Evolutionary conservation across 495 filamentous ascomycete genomes (phyloP).

Genomic region (Aspergillus sclerotiicarbonarius): DNA sequence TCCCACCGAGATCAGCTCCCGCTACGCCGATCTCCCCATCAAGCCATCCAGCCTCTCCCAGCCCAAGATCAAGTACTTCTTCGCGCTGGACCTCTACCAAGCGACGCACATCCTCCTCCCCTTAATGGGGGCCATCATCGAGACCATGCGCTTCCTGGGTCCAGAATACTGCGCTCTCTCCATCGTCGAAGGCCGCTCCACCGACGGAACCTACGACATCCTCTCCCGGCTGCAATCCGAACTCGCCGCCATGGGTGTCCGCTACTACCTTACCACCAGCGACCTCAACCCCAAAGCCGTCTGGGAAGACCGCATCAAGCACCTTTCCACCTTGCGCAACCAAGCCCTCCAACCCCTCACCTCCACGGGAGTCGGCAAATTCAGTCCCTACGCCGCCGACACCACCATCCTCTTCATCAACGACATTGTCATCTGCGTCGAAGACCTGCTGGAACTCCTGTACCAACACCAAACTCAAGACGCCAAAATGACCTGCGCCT

Average conservation of each 20-base stretch:
- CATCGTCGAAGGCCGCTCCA: conserved; percentile 48
- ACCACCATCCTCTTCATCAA: conserved; percentile 50
- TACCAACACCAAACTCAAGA: conserved; percentile 40
- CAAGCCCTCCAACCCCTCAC: conserved; percentile 40
- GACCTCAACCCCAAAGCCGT: conserved; percentile 30
- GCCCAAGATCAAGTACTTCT: conserved; percentile 38
- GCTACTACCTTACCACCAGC: conserved; percentile 37
- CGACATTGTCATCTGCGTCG: conserved; percentile 47
- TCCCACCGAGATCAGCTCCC: conserved; percentile 10
- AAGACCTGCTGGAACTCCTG: conserved; percentile 53
- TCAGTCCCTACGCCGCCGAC: conserved; percentile 20
- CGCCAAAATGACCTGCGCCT: conserved; percentile 53
- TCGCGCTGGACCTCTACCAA: conserved; percentile 49
- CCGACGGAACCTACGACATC: conserved; percentile 51
- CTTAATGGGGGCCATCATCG: conserved; percentile 43
- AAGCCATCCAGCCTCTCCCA: not conserved
- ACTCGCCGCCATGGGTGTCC: conserved; percentile 31
- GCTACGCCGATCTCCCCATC: conserved; percentile 26
- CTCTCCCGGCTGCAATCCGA: conserved; percentile 30
- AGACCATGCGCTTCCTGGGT: conserved; percentile 47
- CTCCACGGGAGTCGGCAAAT: conserved; percentile 8
- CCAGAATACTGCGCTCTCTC: conserved; percentile 48
- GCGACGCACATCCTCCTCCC: conserved; percentile 41
- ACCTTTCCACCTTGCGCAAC: conserved; percentile 46
- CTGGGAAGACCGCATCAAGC: conserved; percentile 33